These are phyloP conservation scores for Torulaspora gathmanii DNA, from an alignment of 805 yeast species.

Conservation along the genomic window DNA sequence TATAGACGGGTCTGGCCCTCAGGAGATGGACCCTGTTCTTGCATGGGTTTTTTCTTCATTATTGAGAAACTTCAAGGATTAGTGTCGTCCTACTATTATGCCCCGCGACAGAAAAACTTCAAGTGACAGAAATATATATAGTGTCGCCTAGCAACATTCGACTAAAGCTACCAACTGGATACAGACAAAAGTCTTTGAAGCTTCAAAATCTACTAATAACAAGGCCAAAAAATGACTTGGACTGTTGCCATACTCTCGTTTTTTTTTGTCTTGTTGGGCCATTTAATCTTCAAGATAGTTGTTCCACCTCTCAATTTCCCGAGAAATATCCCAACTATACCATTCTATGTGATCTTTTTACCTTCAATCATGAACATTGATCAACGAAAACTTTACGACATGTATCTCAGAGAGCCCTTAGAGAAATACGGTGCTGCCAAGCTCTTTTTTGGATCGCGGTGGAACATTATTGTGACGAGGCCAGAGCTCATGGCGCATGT, in stretches of 20 bases:
- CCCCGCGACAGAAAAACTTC: not conserved
- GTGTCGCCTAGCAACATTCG: not conserved
- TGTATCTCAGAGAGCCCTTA: conserved; percentile 41
- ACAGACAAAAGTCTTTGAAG: not conserved
- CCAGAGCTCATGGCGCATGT: conserved; percentile 46
- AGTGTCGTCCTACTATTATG: not conserved
- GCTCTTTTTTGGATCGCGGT: conserved; percentile 54
- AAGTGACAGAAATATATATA: conserved; percentile 2
- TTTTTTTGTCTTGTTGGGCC: conserved; percentile 2
- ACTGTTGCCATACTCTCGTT: conserved; percentile 1
- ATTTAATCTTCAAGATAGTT: conserved; percentile 16
- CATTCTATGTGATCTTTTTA: conserved; percentile 52
- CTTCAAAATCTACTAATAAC: not conserved
- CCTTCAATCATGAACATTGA: conserved; percentile 43
- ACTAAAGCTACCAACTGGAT: not conserved
- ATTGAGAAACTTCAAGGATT: conserved; percentile 3
- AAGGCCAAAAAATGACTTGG: conserved; percentile 4
- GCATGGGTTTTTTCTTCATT: not conserved
- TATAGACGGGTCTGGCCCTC: no score
- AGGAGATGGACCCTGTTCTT: not conserved
- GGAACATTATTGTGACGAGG: conserved; percentile 52
- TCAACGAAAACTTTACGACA: conserved; percentile 44
- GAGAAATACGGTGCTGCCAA: conserved; percentile 56
- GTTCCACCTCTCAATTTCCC: conserved; percentile 52
- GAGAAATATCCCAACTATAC: conserved; percentile 53